These are phyloP conservation scores for Aspergillus sclerotioniger DNA, from an alignment of 495 filamentous ascomycete species.

Conservation along the genomic window DNA sequence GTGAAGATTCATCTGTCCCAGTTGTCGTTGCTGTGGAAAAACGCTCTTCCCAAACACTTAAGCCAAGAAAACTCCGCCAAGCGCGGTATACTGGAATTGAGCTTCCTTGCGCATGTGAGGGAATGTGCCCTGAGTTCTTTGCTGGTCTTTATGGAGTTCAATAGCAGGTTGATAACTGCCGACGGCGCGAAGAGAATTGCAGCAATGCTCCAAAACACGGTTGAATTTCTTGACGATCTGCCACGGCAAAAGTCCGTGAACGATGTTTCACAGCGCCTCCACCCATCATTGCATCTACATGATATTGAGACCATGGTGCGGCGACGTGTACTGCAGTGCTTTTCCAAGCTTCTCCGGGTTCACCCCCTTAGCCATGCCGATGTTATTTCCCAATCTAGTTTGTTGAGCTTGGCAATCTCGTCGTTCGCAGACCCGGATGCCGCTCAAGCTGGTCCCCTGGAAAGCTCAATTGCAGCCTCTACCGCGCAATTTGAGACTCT, in stretches of 20 bases:
- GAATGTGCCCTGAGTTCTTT: slow-evolving; percentile 94
- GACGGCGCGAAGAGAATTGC: slow-evolving; percentile 94
- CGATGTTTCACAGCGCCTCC: slow-evolving; percentile 80
- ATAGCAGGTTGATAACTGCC: slow-evolving; percentile 83
- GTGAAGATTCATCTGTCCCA: slow-evolving; percentile 98
- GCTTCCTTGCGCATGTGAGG: slow-evolving; percentile 89
- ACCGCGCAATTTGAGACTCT: slow-evolving; percentile 85
- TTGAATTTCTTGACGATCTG: slow-evolving; percentile 78
- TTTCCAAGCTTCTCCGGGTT: slow-evolving; percentile 82
- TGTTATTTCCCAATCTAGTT: slow-evolving; percentile 82
- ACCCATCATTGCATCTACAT: slow-evolving; percentile 82
- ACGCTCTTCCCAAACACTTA: slow-evolving; percentile 90
- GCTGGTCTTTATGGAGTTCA: slow-evolving; percentile 89
- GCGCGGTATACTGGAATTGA: slow-evolving; percentile 78
- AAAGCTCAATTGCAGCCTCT: slow-evolving; percentile 89
- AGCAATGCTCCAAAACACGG: slow-evolving; percentile 93
- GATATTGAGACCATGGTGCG: slow-evolving; percentile 93
- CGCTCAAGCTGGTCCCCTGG: slow-evolving; percentile 77
- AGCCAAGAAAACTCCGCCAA: slow-evolving; percentile 83
- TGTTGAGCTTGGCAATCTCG: slow-evolving; percentile 87
- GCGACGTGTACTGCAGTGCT: slow-evolving; percentile 89
- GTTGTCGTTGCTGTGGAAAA: slow-evolving; percentile 95
- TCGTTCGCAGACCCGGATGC: slow-evolving; percentile 93
- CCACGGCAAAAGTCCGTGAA: slow-evolving; percentile 84
- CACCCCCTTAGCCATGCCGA: slow-evolving; percentile 80